Percentiles rank a stretch among this genome's conserved stretches.
phyloP scores from a whole-genome alignment of 129 eudicot species.

The Arctium lappa region DNA sequence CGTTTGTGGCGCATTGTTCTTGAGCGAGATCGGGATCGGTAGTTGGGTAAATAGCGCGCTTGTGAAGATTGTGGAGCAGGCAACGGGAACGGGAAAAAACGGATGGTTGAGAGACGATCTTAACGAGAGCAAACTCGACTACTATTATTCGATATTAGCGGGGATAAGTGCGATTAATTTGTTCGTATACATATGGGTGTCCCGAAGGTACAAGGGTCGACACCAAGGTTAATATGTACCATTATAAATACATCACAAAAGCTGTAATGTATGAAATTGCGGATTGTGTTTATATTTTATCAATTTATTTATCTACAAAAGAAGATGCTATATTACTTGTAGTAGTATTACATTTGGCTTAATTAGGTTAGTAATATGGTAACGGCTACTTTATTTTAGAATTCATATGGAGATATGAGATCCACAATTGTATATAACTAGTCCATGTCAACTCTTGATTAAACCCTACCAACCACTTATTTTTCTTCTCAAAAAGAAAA shows the following conservation, averaged over 20 bases:
- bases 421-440: too few relatives aligned
- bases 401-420: too few relatives aligned
- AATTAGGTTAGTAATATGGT: too few relatives aligned
- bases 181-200: conserved; percentile 46
- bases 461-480: too few relatives aligned
- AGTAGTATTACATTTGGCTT: too few relatives aligned
- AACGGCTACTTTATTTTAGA: too few relatives aligned
- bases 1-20: conserved; percentile 70
- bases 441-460: too few relatives aligned
- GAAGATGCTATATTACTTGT: too few relatives aligned
- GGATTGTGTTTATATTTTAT: not conserved
- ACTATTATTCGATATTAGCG: conserved; percentile 56
- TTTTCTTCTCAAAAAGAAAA: too few relatives aligned
- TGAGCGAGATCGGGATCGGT: conserved; percentile 81
- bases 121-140: conserved; percentile 44
- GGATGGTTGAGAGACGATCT: conserved; percentile 70
- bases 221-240: conserved; percentile 21
- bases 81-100: conserved; percentile 46
- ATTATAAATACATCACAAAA: not conserved
- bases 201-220: conserved; percentile 61
- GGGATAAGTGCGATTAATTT: conserved; percentile 59
- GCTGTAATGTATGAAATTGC: not conserved
- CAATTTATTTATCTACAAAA: not conserved
- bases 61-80: conserved; percentile 48
- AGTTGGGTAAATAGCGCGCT: conserved; percentile 79